Base-by-base conservation (phyloP, 352 stramenopile genomes). In the Phytophthora pisi region DNA sequence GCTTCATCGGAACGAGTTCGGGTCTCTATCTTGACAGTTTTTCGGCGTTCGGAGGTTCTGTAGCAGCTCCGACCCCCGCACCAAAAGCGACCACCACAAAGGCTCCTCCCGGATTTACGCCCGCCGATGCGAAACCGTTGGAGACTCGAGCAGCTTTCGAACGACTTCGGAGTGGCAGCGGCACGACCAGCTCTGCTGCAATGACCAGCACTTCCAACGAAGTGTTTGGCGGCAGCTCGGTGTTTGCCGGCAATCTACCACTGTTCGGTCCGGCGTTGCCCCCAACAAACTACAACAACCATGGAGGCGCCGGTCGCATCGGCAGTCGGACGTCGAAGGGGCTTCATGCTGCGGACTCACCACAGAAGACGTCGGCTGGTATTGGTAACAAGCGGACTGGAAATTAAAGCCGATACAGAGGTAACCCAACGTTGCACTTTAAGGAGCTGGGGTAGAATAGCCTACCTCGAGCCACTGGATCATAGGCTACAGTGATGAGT, bases 91-190 rank as follows among this genome's bases (percentile, higher is more conserved):
- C 24, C 30, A 26, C 65, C 30, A 52, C 77, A 59, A 72, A 84
- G 18, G 74, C 76, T 0, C 78, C 81, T 18, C 84, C 84, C 20
- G 84, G 84, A 23, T 92, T 92, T 67, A 81, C 81, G 1, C 54
- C 84, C 2, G 81, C 75, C 0, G 84, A 92, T 57, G 84, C 84
- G 3, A 79, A 86, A 16, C 84, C 84, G 0, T 26, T 76, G 45
- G 79, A 83, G 31, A 69, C 79, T 2, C 74, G 70, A 26, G 79
- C 72, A 30, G 81, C 81, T 18, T 90, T 90, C 51, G 75, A 82
- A 45, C 72, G 64, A 8, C 71, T 88, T 43, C 66, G 66, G 36
- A 62, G 36, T 16, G 46, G 53, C 20, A 36, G 18, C 8, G 18
- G 24, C 5, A 2, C 51, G 31, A 38, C 20, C 20, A 31, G 18